These are phyloP conservation scores for Arthrobotrys iridis DNA, from an alignment of 2,329 filamentous ascomycete species.

Conservation along the genomic window DNA sequence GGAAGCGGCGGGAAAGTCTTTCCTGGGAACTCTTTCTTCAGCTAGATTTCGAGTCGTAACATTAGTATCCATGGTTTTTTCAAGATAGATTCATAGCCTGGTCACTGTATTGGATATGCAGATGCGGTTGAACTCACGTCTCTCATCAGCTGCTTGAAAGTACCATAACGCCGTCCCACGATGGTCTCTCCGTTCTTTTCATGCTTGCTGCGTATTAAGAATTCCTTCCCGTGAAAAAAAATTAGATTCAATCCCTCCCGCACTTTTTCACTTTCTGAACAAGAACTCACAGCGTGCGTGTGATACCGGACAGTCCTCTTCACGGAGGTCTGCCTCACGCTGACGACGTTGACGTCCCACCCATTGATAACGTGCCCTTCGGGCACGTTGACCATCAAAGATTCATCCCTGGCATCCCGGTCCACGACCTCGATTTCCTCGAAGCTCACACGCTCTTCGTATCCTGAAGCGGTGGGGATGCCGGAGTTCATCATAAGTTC, in stretches of 20 bases:
- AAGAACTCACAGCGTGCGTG: conserved; percentile 78
- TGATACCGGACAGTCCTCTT: conserved; percentile 90
- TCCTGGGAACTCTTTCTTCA: conserved; percentile 87
- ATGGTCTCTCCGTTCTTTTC: conserved; percentile 79
- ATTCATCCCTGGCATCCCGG: conserved; percentile 88
- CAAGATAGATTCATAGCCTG: too few species aligned
- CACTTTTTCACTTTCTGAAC: too few species aligned
- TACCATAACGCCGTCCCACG: conserved; percentile 85
- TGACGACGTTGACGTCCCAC: conserved; percentile 96
- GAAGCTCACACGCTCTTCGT: conserved; percentile 96
- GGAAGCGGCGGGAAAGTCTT: conserved; percentile 87
- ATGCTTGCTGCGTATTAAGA: conserved; percentile 84
- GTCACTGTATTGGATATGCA: too few species aligned
- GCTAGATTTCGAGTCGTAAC: conserved; percentile 54
- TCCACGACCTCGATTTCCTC: conserved; percentile 97
- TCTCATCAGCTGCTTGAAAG: conserved; percentile 83
- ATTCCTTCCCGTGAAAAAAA: conserved; percentile 72
- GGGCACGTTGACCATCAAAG: conserved; percentile 84
- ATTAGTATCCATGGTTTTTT: background rate
- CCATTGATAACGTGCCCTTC: conserved; percentile 93
- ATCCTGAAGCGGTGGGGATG: conserved; percentile 92
- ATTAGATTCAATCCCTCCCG: conserved; percentile 5
- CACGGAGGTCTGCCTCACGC: conserved; percentile 79
- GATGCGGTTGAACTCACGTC: conserved; percentile 62
- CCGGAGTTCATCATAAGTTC: conserved; percentile 99